Base-by-base conservation (phyloP, 768 basidiomycete species). In the Trametes elegans region DNA sequence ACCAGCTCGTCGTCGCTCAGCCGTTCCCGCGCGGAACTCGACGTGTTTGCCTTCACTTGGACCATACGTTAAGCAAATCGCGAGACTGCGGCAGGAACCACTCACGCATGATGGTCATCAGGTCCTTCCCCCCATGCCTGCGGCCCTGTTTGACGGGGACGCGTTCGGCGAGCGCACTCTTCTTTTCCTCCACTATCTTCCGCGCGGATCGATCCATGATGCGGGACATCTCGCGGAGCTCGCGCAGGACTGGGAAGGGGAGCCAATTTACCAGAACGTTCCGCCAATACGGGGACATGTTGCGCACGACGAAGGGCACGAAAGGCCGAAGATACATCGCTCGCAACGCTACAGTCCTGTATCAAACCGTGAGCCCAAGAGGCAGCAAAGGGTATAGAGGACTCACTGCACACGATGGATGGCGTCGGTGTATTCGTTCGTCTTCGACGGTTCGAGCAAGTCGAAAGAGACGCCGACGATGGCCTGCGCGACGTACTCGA, bases 61-160 rank as follows among this genome's bases (percentile, higher is more conserved):
- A 14, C 1, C 16, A 1, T 10, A 13, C n/a, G 26, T 36, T 13
- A 48, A 35, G 6, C 3, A 28, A 8, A 16, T 5, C 4, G 13
- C 7, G 18, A 44, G 14, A 23, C 32, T 11, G 3, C 8, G 16
- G 11, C 21, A 1, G 0, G 14, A 14, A 3, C 5, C 9, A 54
- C 73, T 54, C 39, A 76, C 74, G 28, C 66, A 75, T 69, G 57
- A 76, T 69, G 53, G 63, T 72, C 74, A 76, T 72, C 35, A 76
- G 70, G 40, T 75, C 72, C 46, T 69, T 64, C 45, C 58, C 62
- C n/a, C n/a, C n/a, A n/a, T n/a, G 53, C 55, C 62, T 16, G 45
- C 45, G 29, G 62, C 58, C 16, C 35, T 28, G 36, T 23, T 36
- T 31, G 39, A 44, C 39, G 18, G 10, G 21, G 0, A 13, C 31